Evolutionary conservation across 176 grass and related monocot genomes (phyloP), one percentile per base, ranked within the genome.

Genomic region (Oryza brachyantha): DNA sequence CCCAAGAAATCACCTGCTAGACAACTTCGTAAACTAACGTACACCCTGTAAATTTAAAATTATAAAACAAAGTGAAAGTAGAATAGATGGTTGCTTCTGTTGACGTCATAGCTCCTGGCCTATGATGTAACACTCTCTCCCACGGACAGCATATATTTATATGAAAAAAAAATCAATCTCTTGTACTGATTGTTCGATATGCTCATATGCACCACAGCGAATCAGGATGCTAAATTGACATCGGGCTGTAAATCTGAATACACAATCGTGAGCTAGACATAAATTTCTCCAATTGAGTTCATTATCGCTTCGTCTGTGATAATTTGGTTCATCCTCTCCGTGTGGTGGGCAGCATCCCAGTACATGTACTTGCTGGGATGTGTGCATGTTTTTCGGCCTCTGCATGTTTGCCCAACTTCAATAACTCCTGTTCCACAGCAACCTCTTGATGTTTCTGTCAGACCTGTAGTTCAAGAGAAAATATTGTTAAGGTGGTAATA

Each of bases 261-360:
- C 45, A 75, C 11, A 64, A 54, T 62, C 37, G 55, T 45, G 61
- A 40, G 19, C 50, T 86, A 84, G 26, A 65, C 31, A 31, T 81
- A 73, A 61, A 86, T 80, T 21, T 88, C 90, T 61, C 54, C 61
- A 29, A 75, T 70, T 64, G 77, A 55, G 54, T 39, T 88, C 17
- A 68, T 57, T 28, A 78, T 57, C 21, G 66, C 74, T 10, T 88
- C 29, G 57, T 89, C 78, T 38, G 81, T 62, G 46, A 93, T 81
- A 42, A 93, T 84, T 67, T 93, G 66, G 82, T 93, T 89, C 83
- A 84, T 84, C 58, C 78, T 86, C 76, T 93, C 86, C 31, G 86
- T 93, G 52, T 84, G 90, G 74, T 93, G 90, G 82, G 89, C 87
- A 65, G 90, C 90, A 64, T 93, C 90, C 90, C 87, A 89, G 77